Evolutionary conservation across 768 basidiomycete species (phyloP).

Genomic region (Kwoniella pini): DNA sequence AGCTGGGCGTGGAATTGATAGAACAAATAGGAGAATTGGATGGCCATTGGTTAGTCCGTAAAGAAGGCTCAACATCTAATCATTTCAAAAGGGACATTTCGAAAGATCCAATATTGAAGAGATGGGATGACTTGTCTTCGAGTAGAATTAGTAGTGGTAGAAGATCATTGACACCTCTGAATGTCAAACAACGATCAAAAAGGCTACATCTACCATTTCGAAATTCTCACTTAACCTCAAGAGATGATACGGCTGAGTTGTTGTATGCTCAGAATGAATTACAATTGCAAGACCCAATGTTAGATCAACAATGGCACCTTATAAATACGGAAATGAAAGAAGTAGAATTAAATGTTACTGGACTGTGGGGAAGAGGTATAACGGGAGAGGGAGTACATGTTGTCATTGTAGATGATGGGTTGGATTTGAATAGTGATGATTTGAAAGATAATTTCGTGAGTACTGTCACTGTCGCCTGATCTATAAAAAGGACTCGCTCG

Average conservation of each 20-base stretch:
- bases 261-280: slow-evolving; percentile 61
- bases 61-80: slow-evolving; percentile 25
- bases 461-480: too few relatives aligned
- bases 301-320: slow-evolving; percentile 88
- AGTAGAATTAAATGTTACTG: slow-evolving; percentile 80
- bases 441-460: slow-evolving; percentile 84
- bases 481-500: too few relatives aligned
- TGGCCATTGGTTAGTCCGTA: slow-evolving; percentile 80
- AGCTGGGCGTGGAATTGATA: slow-evolving; percentile 78
- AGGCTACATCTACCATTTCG: slow-evolving; percentile 34
- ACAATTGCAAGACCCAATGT: slow-evolving; percentile 76
- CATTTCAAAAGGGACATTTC: slow-evolving; percentile 8
- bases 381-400: slow-evolving; percentile 83
- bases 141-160: neutral
- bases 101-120: slow-evolving; percentile 31
- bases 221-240: neutral
- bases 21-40: slow-evolving; percentile 81
- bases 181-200: slow-evolving; percentile 51
- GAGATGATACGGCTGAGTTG: slow-evolving; percentile 35
- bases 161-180: slow-evolving; percentile 44
- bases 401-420: slow-evolving; percentile 90
- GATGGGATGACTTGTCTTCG: slow-evolving; percentile 27
- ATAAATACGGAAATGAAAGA: slow-evolving; percentile 80
- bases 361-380: slow-evolving; percentile 86
- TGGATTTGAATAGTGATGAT: slow-evolving; percentile 87